Evolutionary conservation across 352 stramenopile genomes (phyloP), one percentile per base, ranked within the genome.

Genomic region (Phytophthora cajani): DNA sequence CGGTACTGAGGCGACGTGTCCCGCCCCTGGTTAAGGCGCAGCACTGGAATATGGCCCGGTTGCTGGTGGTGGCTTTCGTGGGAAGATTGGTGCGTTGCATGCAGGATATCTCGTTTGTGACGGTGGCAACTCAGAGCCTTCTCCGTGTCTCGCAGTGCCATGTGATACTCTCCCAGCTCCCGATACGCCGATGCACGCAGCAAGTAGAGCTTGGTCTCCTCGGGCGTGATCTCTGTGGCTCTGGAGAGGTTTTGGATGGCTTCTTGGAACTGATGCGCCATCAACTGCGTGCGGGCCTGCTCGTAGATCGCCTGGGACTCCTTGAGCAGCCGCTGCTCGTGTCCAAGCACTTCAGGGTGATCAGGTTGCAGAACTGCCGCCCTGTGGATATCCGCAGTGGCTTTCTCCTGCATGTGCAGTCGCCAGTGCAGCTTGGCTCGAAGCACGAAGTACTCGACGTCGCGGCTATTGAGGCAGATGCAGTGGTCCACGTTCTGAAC

Each of bases 391-490:
- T 93, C 87, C 38, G 77, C 81, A 4, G 67, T 89, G 17, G 85
- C 87, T 59, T 88, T 88, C 44, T 94, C 85, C 51, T 92, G 85
- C 75, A 92, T 80, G 56, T 92, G 83, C 23, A 94, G 78, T 36
- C 77, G 78, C 88, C 88, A 93, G 58, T 93, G 86, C 12, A 96
- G 72, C 67, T 94, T 94, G 21, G 87, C 86, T 1, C 89, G 83
- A 58, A 96, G 69, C 21, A 94, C 83, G 72, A 93, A 91, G 60
- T 93, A 93, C 75, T 94, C 88, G 71, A 90, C 87, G 47, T 96
- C 87, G 6, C 72, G 67, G 12, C 69, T 77, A 49, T 96, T 91
- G 36, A 96, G 72, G 40, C 84, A 91, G 23, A 94, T 87, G 44
- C 87, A 93, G 73, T 95, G 87, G 64, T 93, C 86, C 10, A 92